A percentile compares a stretch with the other conserved stretches of the same genome.
Evolutionary conservation across 176 grass and related monocot species (phyloP).

Genomic region (Oryza coarctata): DNA sequence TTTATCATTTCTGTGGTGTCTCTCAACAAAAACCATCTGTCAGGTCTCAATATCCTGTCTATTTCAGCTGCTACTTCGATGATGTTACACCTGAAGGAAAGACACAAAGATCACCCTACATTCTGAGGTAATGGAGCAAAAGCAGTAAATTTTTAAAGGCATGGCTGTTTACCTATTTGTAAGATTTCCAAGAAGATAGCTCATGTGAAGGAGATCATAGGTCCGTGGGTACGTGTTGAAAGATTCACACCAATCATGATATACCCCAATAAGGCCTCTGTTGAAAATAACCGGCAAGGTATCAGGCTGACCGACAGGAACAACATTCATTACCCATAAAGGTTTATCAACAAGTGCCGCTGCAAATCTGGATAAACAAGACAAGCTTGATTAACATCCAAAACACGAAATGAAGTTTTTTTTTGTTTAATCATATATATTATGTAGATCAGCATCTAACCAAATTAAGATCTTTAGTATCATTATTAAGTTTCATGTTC

Average conservation of each 20-base stretch:
- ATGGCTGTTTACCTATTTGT: constrained; percentile 47
- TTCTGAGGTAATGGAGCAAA: not conserved
- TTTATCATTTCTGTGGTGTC: constrained; percentile 64
- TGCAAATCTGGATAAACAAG: constrained; percentile 70
- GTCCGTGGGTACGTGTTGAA: constrained; percentile 96
- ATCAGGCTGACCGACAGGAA: constrained; percentile 49
- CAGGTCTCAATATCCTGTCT: constrained; percentile 84
- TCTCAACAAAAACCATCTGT: constrained; percentile 81
- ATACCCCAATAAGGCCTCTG: constrained; percentile 85
- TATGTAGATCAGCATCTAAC: not conserved
- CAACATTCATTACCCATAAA: constrained; percentile 91
- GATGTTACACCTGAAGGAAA: constrained; percentile 64
- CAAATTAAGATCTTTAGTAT: not conserved
- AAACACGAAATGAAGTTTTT: not conserved
- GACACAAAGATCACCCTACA: not conserved
- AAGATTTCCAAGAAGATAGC: constrained; percentile 64
- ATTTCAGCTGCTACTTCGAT: constrained; percentile 71
- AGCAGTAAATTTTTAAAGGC: not conserved
- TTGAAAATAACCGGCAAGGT: constrained; percentile 67
- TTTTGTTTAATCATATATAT: not conserved
- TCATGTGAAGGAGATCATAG: constrained; percentile 89
- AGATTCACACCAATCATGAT: constrained; percentile 93
- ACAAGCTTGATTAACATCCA: constrained; percentile 17
- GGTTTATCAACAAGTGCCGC: constrained; percentile 70
- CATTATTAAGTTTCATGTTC: not conserved